Conservation (phyloP, 164 flowering plant species). For the Tinospora cordifolia region DNA sequence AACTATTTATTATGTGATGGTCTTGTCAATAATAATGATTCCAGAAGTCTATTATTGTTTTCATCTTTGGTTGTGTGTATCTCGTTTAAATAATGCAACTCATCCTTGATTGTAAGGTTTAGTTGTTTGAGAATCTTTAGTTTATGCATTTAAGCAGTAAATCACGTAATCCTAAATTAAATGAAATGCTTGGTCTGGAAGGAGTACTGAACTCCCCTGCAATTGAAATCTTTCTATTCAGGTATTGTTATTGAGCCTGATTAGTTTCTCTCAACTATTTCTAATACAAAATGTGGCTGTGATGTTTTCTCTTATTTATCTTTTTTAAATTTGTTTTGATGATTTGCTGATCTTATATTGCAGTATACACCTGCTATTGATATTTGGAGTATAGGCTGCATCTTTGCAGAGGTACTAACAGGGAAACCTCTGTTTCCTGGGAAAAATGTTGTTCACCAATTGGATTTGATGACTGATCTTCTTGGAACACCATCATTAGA, state of each 20-base stretch:
- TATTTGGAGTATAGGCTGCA: slow-evolving; percentile 98
- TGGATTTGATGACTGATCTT: slow-evolving; percentile 92
- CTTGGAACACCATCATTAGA: slow-evolving; percentile 92
- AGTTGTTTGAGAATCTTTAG: neutral
- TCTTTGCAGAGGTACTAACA: slow-evolving; percentile 84
- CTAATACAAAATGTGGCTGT: neutral
- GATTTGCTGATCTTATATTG: slow-evolving; percentile 13
- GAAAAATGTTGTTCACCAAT: slow-evolving; percentile 92
- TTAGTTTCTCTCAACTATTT: neutral
- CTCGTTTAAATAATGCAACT: neutral
- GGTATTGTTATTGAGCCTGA: slow-evolving; percentile 22
- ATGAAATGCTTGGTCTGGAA: slow-evolving; percentile 25
- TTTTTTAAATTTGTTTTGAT: neutral
- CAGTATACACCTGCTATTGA: slow-evolving; percentile 98
- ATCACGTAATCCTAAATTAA: slow-evolving; percentile 13
- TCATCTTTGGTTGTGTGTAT: neutral
- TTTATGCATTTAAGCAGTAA: slow-evolving; percentile 6
- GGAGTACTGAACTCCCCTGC: slow-evolving; percentile 22
- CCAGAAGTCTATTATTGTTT: neutral
- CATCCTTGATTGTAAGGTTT: neutral
- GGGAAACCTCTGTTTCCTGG: slow-evolving; percentile 97
- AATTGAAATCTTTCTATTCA: slow-evolving; percentile 21
- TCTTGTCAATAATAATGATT: neutral
- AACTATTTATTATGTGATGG: neutral
- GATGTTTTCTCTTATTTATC: too few relatives aligned